A percentile compares a stretch with the other conserved stretches of the same genome.
These are phyloP conservation scores for Lathyrus oleraceus DNA, from an alignment of 306 rosid species.

Conservation along the genomic window DNA sequence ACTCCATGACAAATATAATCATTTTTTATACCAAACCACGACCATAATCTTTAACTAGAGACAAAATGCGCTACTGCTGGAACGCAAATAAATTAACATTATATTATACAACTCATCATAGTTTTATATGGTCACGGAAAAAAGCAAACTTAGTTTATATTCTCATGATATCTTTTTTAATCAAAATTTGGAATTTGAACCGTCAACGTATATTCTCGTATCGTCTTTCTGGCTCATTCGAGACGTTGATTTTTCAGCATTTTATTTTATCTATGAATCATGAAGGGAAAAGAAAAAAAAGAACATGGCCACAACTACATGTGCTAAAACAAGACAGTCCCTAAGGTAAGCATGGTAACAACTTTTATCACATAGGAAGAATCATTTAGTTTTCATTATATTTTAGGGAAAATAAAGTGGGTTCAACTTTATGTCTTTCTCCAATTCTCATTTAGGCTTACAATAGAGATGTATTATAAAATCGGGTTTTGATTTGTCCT, in stretches of 20 bases:
- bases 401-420: background rate
- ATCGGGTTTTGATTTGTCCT: conserved; percentile 15
- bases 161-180: background rate
- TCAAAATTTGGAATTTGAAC: conserved; percentile 6
- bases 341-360: background rate
- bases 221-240: background rate
- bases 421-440: conserved; percentile 27
- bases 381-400: conserved; percentile 2
- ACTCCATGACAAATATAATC: background rate
- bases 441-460: conserved; percentile 4
- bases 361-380: background rate
- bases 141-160: conserved; percentile 25
- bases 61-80: conserved; percentile 34
- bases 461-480: conserved; percentile 6
- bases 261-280: background rate
- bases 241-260: background rate
- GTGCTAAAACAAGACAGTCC: background rate
- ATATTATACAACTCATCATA: background rate
- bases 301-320: background rate
- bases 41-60: conserved; percentile 23
- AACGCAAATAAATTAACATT: conserved; percentile 13
- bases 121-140: conserved; percentile 24
- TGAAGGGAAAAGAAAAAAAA: background rate
- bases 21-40: background rate
- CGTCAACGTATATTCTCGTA: conserved; percentile 24